phyloP scores from a whole-genome alignment of 1,284 basidiomycete genomes.

The Trichosporon asahii region DNA sequence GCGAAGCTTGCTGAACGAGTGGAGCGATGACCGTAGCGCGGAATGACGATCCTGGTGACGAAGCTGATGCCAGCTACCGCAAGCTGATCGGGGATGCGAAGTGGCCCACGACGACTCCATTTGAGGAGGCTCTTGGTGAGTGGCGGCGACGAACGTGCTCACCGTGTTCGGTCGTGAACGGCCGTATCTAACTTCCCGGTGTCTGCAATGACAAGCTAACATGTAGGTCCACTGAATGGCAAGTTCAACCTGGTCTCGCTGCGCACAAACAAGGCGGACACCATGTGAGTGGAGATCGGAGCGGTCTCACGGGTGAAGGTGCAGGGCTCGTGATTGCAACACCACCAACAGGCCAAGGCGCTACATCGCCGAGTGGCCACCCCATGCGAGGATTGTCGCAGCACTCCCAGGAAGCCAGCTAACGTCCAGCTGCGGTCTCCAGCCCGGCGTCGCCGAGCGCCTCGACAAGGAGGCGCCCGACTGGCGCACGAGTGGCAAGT shows the following conservation, averaged over 20 bases:
- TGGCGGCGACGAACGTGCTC: constrained; percentile 22
- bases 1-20: too few relatives aligned
- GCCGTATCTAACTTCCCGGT: not conserved
- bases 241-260: constrained; percentile 77
- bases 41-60: not conserved
- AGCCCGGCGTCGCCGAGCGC: constrained; percentile 39
- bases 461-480: constrained; percentile 36
- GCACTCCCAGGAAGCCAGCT: too few relatives aligned
- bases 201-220: constrained; percentile 6
- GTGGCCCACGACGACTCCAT: constrained; percentile 82
- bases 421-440: constrained; percentile 39
- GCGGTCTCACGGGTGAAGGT: too few relatives aligned
- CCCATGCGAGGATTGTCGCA: too few relatives aligned
- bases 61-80: constrained; percentile 57
- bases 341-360: too few relatives aligned
- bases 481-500: constrained; percentile 51
- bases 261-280: constrained; percentile 94
- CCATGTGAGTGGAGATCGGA: constrained; percentile 58
- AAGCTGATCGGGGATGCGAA: constrained; percentile 83
- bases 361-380: too few relatives aligned
- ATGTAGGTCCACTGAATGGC: constrained; percentile 69
- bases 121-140: constrained; percentile 71
- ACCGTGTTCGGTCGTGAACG: not conserved
- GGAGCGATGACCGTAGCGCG: not conserved
- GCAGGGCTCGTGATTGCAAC: too few relatives aligned